Evolutionary conservation across 2,329 filamentous ascomycete genomes (phyloP).

Genomic region (Colletotrichum zoysiae): DNA sequence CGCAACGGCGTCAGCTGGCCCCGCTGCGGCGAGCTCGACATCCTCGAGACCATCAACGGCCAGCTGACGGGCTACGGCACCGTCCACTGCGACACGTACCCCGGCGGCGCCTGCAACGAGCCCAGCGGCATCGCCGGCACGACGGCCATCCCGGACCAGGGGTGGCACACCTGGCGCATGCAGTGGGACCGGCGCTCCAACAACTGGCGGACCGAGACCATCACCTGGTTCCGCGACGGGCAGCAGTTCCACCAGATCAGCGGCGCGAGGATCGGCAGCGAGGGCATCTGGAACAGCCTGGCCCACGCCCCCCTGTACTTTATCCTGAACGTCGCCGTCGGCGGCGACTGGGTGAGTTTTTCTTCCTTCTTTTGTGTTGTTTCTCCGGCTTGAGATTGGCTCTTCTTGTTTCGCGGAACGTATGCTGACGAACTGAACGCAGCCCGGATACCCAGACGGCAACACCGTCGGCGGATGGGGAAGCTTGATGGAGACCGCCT

Average conservation of each 20-base stretch:
- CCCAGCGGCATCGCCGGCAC: constrained; percentile 54
- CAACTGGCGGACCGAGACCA: constrained; percentile 60
- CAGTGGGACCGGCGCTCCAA: constrained; percentile 59
- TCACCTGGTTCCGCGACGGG: constrained; percentile 64
- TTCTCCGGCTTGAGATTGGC: neutral
- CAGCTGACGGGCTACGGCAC: constrained; percentile 60
- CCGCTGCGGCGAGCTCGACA: constrained; percentile 63
- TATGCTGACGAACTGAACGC: neutral
- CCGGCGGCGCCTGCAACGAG: constrained; percentile 63
- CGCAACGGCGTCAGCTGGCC: constrained; percentile 62
- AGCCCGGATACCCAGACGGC: constrained; percentile 52
- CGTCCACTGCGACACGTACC: constrained; percentile 59
- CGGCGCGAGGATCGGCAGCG: constrained; percentile 56
- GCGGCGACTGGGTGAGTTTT: constrained; percentile 57
- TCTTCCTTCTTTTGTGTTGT: neutral
- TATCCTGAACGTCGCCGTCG: constrained; percentile 63
- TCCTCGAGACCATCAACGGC: constrained; percentile 64
- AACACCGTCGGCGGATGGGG: constrained; percentile 53
- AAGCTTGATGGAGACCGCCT: constrained; percentile 57
- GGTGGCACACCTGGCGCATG: constrained; percentile 63
- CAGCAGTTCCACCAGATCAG: constrained; percentile 57
- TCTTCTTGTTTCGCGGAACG: neutral
- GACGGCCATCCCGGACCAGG: constrained; percentile 55
- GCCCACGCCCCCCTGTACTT: constrained; percentile 59
- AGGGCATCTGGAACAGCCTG: constrained; percentile 59